These are phyloP conservation scores for Blumeriella jaapii DNA, from an alignment of 2,329 filamentous ascomycete species.

Conservation along the genomic window DNA sequence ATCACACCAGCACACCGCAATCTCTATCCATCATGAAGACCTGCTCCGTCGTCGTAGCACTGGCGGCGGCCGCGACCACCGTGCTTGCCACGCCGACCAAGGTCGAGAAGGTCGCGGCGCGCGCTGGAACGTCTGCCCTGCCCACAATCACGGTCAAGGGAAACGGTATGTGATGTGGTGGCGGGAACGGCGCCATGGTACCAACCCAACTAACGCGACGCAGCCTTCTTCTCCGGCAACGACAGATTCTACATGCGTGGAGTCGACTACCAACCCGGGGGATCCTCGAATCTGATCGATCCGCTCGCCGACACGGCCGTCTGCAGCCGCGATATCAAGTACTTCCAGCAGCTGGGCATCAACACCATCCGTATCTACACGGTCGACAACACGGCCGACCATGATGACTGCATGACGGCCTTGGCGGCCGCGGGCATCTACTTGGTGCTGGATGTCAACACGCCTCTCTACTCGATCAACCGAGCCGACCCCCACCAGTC, in stretches of 20 bases:
- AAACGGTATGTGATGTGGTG: constrained; percentile 20
- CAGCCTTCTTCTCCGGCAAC: constrained; percentile 26
- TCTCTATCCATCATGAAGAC: constrained; percentile 27
- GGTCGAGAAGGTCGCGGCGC: constrained; percentile 12
- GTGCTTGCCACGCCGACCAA: constrained; percentile 15
- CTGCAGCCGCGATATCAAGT: constrained; percentile 53
- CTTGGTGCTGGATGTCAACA: constrained; percentile 61
- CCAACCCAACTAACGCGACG: constrained; percentile 1
- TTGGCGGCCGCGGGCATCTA: constrained; percentile 62
- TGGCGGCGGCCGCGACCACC: constrained; percentile 20
- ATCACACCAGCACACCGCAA: too few relatives aligned
- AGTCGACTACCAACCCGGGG: constrained; percentile 50
- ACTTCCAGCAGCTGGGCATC: constrained; percentile 58
- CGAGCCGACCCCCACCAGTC: constrained; percentile 45
- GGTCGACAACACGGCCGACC: constrained; percentile 56
- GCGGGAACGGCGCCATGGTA: not conserved
- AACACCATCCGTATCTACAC: constrained; percentile 66
- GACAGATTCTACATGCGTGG: constrained; percentile 44
- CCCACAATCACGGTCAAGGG: constrained; percentile 24
- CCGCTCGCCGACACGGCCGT: constrained; percentile 47
- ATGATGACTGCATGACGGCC: constrained; percentile 57
- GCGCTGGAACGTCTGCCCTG: constrained; percentile 17
- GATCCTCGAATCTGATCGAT: constrained; percentile 35
- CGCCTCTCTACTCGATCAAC: constrained; percentile 58
- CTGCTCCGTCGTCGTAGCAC: constrained; percentile 20